These are phyloP conservation scores for Euptelea pleiosperma DNA, from an alignment of 164 flowering plant genomes.

Conservation along the genomic window DNA sequence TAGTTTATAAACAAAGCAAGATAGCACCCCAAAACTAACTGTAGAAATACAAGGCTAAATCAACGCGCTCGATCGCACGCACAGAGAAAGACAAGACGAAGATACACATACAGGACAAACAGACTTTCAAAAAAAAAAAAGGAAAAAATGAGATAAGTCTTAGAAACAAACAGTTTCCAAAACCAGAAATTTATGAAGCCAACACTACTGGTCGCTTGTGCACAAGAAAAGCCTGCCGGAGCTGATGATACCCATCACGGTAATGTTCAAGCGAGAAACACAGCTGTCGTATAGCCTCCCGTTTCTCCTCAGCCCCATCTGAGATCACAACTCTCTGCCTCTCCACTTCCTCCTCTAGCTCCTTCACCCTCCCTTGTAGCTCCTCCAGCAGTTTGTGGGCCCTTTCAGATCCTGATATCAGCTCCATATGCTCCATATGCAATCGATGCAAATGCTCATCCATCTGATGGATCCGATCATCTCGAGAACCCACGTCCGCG, in stretches of 20 bases:
- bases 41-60: no score
- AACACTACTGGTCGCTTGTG: constrained; percentile 36
- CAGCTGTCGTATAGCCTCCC: constrained; percentile 84
- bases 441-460: constrained; percentile 42
- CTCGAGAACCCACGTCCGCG: constrained; percentile 33
- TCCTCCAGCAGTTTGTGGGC: constrained; percentile 29
- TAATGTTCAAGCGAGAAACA: constrained; percentile 77
- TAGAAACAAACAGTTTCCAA: background rate
- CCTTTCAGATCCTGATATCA: constrained; percentile 30
- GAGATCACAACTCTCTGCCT: constrained; percentile 38
- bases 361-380: constrained; percentile 25
- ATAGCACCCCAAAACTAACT: no score
- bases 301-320: constrained; percentile 68
- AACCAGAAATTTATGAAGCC: constrained; percentile 22
- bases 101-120: no score
- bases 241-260: constrained; percentile 44
- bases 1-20: no score
- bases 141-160: no score
- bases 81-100: no score
- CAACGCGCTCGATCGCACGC: no score
- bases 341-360: constrained; percentile 48
- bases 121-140: no score
- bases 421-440: constrained; percentile 39
- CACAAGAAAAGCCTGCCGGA: constrained; percentile 42
- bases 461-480: constrained; percentile 38